Percentiles rank a stretch among this genome's conserved stretches.
Evolutionary conservation across 306 rosid genomes (phyloP).

Genomic region (Neltuma alba): DNA sequence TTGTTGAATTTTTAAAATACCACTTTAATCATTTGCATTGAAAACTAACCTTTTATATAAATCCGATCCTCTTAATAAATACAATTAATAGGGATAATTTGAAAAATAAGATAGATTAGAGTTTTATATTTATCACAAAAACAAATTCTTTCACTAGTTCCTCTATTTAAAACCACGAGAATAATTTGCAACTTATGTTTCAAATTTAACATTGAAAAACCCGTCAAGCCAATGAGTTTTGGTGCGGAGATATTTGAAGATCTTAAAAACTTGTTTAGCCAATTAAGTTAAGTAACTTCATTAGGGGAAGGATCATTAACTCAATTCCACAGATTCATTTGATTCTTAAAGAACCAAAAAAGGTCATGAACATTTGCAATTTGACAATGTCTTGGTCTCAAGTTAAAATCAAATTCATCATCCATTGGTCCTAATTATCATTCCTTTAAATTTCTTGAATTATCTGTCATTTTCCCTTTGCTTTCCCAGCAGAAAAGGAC

Average conservation of each 20-base stretch:
- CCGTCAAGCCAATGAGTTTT: not conserved
- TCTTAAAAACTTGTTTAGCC: not conserved
- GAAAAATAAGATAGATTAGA: too few species aligned
- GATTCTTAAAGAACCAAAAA: not conserved
- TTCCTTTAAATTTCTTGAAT: not conserved
- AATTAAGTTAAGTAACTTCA: not conserved
- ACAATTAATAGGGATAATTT: too few species aligned
- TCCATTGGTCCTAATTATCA: not conserved
- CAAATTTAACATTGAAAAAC: too few species aligned
- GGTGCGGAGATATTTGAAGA: too few species aligned
- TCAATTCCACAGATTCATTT: not conserved
- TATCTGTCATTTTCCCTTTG: conserved; percentile 26
- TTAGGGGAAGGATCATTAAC: not conserved
- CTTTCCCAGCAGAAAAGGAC: conserved; percentile 10
- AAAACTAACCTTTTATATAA: too few species aligned
- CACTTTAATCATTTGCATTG: too few species aligned
- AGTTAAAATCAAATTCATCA: not conserved
- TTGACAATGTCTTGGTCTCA: not conserved
- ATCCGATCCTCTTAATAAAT: too few species aligned
- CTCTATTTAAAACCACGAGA: too few species aligned
- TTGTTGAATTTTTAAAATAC: too few species aligned
- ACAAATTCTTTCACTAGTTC: too few species aligned
- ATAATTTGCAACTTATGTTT: too few species aligned
- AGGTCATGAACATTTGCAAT: not conserved
- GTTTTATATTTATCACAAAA: too few species aligned